phyloP scores from a whole-genome alignment of 345 rosid species.

The Theobroma cacao region DNA sequence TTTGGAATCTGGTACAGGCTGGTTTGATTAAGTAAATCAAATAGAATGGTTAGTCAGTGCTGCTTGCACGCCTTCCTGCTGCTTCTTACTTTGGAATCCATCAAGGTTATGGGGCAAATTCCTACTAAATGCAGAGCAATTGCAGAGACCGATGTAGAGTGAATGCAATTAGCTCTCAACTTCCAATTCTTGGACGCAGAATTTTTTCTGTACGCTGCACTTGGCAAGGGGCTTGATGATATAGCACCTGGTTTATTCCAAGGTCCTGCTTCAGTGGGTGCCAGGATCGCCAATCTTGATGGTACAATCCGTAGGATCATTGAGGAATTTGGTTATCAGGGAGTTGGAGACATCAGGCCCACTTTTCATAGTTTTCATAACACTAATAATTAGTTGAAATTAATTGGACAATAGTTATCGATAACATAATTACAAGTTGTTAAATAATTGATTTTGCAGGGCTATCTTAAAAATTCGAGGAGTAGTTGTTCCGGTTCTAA shows the following conservation, averaged over 20 bases:
- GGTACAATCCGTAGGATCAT: constrained; percentile 32
- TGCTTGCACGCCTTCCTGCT: constrained; percentile 1
- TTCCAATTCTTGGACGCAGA: constrained; percentile 52
- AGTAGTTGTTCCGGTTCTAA: no score
- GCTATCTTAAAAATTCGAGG: background rate
- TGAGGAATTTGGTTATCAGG: constrained; percentile 64
- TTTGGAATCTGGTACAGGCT: background rate
- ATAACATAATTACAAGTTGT: no score
- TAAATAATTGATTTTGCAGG: background rate
- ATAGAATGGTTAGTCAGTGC: background rate
- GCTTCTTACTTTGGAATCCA: background rate
- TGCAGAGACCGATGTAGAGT: constrained; percentile 4
- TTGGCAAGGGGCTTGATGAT: constrained; percentile 55
- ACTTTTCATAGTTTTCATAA: background rate
- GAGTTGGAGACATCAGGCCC: constrained; percentile 72
- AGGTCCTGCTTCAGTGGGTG: constrained; percentile 58
- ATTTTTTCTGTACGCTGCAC: constrained; percentile 48
- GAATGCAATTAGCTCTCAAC: background rate
- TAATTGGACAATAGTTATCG: no score
- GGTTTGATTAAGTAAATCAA: background rate
- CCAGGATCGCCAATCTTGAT: constrained; percentile 53
- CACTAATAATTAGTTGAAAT: background rate
- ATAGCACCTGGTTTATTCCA: constrained; percentile 34
- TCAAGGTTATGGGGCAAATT: background rate
- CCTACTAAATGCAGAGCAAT: background rate